Conservation (phyloP, 257 asterid species). For the Fraxinus americana region DNA sequence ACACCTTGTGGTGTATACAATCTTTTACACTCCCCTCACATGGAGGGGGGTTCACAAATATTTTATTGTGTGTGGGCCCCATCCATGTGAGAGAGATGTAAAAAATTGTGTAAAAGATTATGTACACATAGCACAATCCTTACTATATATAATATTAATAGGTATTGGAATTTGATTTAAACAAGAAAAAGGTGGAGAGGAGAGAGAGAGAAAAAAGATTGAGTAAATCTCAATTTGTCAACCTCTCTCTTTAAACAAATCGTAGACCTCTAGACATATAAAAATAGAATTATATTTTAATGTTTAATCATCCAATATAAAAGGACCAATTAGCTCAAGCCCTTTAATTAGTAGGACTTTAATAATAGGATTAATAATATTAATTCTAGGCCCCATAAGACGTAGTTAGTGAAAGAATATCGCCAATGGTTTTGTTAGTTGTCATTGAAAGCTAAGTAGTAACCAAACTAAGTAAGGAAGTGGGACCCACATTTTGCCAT, state of each 20-base stretch:
- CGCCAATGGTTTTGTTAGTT: constrained; percentile 10
- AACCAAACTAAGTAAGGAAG: background rate
- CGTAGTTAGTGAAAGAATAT: constrained; percentile 3
- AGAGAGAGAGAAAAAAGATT: too few species aligned
- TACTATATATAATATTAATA: too few species aligned
- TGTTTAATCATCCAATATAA: background rate
- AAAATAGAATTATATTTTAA: too few species aligned
- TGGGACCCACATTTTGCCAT: background rate
- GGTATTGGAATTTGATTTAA: background rate
- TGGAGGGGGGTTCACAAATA: too few species aligned
- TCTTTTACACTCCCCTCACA: too few species aligned
- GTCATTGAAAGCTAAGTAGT: constrained; percentile 17
- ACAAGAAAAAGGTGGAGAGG: background rate
- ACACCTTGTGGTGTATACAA: too few species aligned
- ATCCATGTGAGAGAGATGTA: too few species aligned
- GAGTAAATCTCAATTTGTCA: background rate
- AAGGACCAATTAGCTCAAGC: background rate
- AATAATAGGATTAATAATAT: background rate
- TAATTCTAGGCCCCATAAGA: constrained; percentile 1
- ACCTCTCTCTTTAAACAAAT: background rate
- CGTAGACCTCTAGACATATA: background rate
- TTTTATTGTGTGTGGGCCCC: too few species aligned
- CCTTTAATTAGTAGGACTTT: background rate
- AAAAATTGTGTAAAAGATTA: too few species aligned
- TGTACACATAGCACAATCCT: too few species aligned